Evolutionary conservation across 2,329 filamentous ascomycete genomes (phyloP).

Genomic region (Annulohypoxylon truncatum): DNA sequence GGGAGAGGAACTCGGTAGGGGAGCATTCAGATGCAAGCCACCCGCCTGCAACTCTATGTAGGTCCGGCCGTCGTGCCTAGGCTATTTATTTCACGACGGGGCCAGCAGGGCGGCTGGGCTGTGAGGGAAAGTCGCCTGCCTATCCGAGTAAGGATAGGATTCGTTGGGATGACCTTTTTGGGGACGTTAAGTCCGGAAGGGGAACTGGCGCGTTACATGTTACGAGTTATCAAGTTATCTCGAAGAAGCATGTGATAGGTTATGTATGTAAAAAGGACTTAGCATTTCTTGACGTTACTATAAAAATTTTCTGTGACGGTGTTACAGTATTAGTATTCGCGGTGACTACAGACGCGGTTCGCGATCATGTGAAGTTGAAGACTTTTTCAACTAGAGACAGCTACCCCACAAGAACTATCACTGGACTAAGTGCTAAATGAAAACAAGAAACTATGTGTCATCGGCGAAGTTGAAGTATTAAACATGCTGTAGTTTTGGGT

Average conservation of each 20-base stretch:
- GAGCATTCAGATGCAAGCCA: constrained; percentile 33
- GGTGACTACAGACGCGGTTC: not conserved
- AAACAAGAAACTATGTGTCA: constrained; percentile 21
- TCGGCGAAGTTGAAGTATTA: constrained; percentile 6
- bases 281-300: not conserved
- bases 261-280: not conserved
- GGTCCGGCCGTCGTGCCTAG: constrained; percentile 8
- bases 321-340: not conserved
- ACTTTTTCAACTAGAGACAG: not conserved
- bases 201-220: constrained; percentile 1
- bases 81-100: constrained; percentile 8
- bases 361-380: constrained; percentile 11
- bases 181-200: constrained; percentile 4
- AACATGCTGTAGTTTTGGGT: constrained; percentile 11
- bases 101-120: not conserved
- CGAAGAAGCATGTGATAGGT: constrained; percentile 7
- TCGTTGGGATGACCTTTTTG: not conserved
- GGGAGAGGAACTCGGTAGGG: constrained; percentile 2
- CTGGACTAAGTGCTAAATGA: not conserved
- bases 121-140: constrained; percentile 20
- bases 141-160: constrained; percentile 35
- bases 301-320: not conserved
- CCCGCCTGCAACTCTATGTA: constrained; percentile 23
- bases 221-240: not conserved
- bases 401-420: not conserved